Evolutionary conservation across 192 early-diverging fungal species (phyloP), one percentile per base, ranked within the genome.

Genomic region (Dimargaris xerosporica): DNA sequence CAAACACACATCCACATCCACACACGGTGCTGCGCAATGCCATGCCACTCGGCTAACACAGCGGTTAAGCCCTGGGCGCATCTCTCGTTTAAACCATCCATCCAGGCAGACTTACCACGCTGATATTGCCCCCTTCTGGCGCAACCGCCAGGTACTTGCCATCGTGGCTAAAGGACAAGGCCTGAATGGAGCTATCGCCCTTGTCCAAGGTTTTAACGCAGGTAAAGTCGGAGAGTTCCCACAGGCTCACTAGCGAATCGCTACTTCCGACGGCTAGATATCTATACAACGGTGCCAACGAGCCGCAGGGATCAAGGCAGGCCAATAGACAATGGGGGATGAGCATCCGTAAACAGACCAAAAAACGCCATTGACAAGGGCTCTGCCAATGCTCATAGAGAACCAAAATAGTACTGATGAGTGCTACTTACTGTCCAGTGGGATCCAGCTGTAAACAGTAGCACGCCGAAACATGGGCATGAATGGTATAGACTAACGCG

Each of bases 391-490:
- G n/a, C n/a, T n/a, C n/a, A n/a, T n/a, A n/a, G n/a, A n/a, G n/a
- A n/a, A n/a, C n/a, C n/a, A n/a, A n/a, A n/a, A n/a, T n/a, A n/a
- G n/a, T n/a, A n/a, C n/a, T n/a, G n/a, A n/a, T n/a, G n/a, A n/a
- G n/a, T n/a, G n/a, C n/a, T n/a, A n/a, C n/a, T n/a, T n/a, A 50
- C 47, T 50, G 47, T 17, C 47, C 47, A 7, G 47, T 50, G 47
- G 47, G 47, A 50, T 50, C 47, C 9, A 50, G 25, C 3, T 50
- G 19, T 17, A 50, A 23, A 17, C 4, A 17, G 7, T 21, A 50
- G 25, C 47, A 50, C 17, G 19, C 25, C 2, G 47, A 50, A 21
- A 23, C 25, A 50, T 50, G 47, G 47, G 47, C 47, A 23, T 50
- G 47, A 23, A 50, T 17, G 19, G 47, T 50, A 50, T 50, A 23